Evolutionary conservation across 164 flowering plant species (phyloP), one percentile per base, ranked within the genome.

Genomic region (Vitis labrusca): DNA sequence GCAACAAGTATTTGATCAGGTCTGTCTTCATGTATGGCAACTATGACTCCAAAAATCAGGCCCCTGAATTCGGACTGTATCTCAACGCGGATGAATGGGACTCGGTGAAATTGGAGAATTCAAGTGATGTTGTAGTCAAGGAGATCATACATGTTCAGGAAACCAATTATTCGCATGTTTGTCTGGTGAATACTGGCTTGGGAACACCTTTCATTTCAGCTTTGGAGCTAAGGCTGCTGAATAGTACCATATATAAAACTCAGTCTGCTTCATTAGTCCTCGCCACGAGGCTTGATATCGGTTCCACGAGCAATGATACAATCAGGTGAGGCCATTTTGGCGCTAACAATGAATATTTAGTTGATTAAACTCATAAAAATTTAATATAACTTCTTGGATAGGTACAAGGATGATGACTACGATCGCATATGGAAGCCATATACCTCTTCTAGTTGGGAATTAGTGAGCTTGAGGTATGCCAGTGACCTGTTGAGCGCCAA

Each of bases 11-110:
- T 70, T 48, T 63, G 8, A 10, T 63, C n/a, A 19, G 67, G 50
- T 59, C 72, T 12, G 30, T 37, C 14, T 69, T 69, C 57, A 15
- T 69, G 50, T 69, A 69, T 10, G 66, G 61, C 56, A 17, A 63
- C 17, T 70, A 62, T 47, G 73, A 70, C 17, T 17, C 19, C 19
- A 17, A 32, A 63, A 53, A 44, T 62, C 14, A 5, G 0, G 0
- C 17, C 1, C 73, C 73, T 6, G 10, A 19, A 47, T 70, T 70
- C 23, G 73, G 63, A 51, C 48, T 70, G 52, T 14, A 70, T 63
- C 59, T 70, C 32, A 66, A 61, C 6, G 44, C 48, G 5, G 53
- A 69, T 32, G 3, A n/a, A 3, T 69, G 73, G 73, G 30, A 8
- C 16, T 16, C 73, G 1, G 66, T 70, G 19, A 49, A 48, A 44